Conservation (phyloP, 192 early-diverging fungal species). For the Coemansia sp. region DNA sequence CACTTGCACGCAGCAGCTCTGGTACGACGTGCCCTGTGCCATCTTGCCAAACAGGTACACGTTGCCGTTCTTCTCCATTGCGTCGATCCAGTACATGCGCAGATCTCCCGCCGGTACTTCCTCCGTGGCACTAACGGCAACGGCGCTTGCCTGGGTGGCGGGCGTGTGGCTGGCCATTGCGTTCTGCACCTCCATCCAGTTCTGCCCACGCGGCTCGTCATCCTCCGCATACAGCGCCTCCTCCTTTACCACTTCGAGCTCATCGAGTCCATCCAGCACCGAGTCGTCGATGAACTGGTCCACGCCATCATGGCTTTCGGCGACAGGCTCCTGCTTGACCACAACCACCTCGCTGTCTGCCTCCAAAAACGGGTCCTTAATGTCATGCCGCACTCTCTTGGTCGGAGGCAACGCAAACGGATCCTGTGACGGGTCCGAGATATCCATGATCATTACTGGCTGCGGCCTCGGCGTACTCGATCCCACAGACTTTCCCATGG, state of each 20-base stretch:
- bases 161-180: conserved; percentile 21
- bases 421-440: conserved; percentile 25
- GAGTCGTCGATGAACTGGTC: conserved; percentile 22
- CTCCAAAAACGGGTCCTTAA: conserved; percentile 24
- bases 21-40: conserved; percentile 12
- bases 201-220: conserved; percentile 29
- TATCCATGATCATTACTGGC: conserved; percentile 23
- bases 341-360: not conserved
- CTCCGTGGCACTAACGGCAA: not conserved
- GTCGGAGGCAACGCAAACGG: conserved; percentile 34
- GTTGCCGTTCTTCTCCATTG: conserved; percentile 76
- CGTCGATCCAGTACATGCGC: conserved; percentile 92
- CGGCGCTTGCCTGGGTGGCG: not conserved
- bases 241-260: not conserved
- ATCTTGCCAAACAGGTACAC: conserved; percentile 96
- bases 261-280: conserved; percentile 30
- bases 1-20: conserved; percentile 85
- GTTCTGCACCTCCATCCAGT: conserved; percentile 52
- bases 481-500: not conserved
- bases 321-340: conserved; percentile 6
- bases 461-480: conserved; percentile 11
- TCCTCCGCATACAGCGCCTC: conserved; percentile 28
- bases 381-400: conserved; percentile 25
- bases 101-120: conserved; percentile 23
- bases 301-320: not conserved